Evolutionary conservation across 2,329 filamentous ascomycete genomes (phyloP), one percentile per base, ranked within the genome.

Genomic region (Fusarium drepaniforme): DNA sequence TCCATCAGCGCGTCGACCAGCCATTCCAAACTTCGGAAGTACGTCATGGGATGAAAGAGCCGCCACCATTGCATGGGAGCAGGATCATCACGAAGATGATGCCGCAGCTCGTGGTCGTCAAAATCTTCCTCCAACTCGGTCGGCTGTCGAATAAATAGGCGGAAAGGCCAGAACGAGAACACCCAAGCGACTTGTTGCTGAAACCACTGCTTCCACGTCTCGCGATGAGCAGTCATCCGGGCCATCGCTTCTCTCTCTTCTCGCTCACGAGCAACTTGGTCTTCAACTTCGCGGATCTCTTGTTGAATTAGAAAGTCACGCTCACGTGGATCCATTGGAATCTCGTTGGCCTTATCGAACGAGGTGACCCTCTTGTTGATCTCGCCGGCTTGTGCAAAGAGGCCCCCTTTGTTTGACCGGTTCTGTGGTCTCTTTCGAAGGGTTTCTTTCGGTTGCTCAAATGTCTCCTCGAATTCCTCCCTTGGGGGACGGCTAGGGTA

Each of bases 11-110:
- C 58, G 18, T 77, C 74, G 16, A 79, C 44, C 8, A 78, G 9
- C 79, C 79, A 81, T 18, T 67, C 68, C 18, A 80, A 15, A 5
- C 74, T 71, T 21, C 78, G 65, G 2, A 83, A 8, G 35, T 83
- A 83, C 7, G 80, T 82, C 66, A 77, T 73, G 0, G 82, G 83
- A 33, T 82, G 78, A 5, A 82, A 58, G 4, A 83, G 68, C 21
- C 75, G 75, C 71, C 76, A 75, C 74, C 79, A 80, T 38, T 78
- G 67, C 23, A 66, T 60, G 15, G 67, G 70, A 5, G 56, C 70
- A 5, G 67, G 73, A 16, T 71, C 23, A 18, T 71, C 51, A 11
- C 57, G 64, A 4, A 74, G 60, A 11, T 57, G 64, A 4, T 75
- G 60, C 30, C 30, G 30, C 30, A 33, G 30, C 1, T 70, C 70